Evolutionary conservation across 1,284 basidiomycete genomes (phyloP).

Genomic region (Marasmius fiardii): DNA sequence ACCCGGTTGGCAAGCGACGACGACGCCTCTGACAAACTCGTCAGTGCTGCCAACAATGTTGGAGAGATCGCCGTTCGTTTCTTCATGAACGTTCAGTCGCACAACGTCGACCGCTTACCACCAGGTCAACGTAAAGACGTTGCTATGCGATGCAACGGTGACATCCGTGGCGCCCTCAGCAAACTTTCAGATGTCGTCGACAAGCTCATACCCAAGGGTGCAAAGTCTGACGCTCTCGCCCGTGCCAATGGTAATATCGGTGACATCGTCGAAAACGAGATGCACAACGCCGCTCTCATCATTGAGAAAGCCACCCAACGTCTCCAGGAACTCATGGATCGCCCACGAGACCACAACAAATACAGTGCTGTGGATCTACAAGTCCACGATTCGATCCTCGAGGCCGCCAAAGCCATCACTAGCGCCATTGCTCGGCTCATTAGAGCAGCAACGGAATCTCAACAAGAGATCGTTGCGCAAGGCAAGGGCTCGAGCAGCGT

Average conservation of each 20-base stretch:
- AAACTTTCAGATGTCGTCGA: constrained; percentile 90
- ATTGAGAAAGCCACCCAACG: constrained; percentile 93
- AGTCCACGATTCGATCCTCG: constrained; percentile 97
- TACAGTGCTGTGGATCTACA: constrained; percentile 91
- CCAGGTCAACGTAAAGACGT: constrained; percentile 80
- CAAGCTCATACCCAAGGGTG: constrained; percentile 80
- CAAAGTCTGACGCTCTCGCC: constrained; percentile 66
- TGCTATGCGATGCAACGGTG: constrained; percentile 87
- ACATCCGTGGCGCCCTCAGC: constrained; percentile 76
- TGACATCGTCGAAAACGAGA: constrained; percentile 95
- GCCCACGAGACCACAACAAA: constrained; percentile 80
- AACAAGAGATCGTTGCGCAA: constrained; percentile 96
- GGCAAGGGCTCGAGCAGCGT: constrained; percentile 88
- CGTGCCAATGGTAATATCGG: constrained; percentile 92
- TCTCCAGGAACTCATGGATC: constrained; percentile 86
- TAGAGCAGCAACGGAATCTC: constrained; percentile 93
- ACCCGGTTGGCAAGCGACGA: constrained; percentile 90
- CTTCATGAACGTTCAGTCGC: constrained; percentile 96
- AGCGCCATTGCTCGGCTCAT: constrained; percentile 94
- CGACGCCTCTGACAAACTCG: constrained; percentile 88
- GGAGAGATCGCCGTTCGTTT: constrained; percentile 89
- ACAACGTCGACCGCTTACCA: constrained; percentile 81
- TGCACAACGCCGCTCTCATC: constrained; percentile 89
- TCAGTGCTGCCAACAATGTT: constrained; percentile 80
- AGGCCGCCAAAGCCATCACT: constrained; percentile 92